phyloP scores from a whole-genome alignment of 179 eudicot species.

The Drosera spatulata region DNA sequence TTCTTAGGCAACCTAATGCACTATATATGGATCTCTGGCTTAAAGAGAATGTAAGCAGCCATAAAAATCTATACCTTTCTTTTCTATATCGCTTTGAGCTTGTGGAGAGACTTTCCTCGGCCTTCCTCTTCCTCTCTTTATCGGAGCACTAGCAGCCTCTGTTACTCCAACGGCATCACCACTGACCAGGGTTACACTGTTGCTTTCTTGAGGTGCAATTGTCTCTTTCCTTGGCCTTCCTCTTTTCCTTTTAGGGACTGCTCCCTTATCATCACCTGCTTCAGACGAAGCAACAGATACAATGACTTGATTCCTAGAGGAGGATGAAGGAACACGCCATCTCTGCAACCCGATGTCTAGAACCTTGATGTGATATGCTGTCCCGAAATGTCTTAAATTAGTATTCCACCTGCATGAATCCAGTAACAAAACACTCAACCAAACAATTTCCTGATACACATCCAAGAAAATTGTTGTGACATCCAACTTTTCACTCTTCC shows the following conservation, averaged over 20 bases:
- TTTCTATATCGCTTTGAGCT: slow-evolving; percentile 42
- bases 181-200: slow-evolving; percentile 12
- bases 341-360: slow-evolving; percentile 23
- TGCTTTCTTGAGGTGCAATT: slow-evolving; percentile 23
- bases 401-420: slow-evolving; percentile 41
- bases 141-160: slow-evolving; percentile 10
- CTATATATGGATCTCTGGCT: too few relatives aligned
- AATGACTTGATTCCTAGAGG: slow-evolving; percentile 21
- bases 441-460: not conserved
- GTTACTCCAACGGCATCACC: slow-evolving; percentile 15
- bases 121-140: slow-evolving; percentile 8
- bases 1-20: too few relatives aligned
- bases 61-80: slow-evolving; percentile 39
- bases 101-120: slow-evolving; percentile 23
- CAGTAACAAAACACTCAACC: slow-evolving; percentile 1
- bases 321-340: slow-evolving; percentile 25
- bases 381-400: slow-evolving; percentile 19
- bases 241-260: slow-evolving; percentile 23
- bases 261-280: slow-evolving; percentile 22
- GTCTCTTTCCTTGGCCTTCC: slow-evolving; percentile 32
- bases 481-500: not conserved
- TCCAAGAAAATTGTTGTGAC: not conserved
- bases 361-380: slow-evolving; percentile 27
- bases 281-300: slow-evolving; percentile 15
- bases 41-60: too few relatives aligned